Conservation (phyloP, 306 rosid genomes). For the Carpinus viminea region DNA sequence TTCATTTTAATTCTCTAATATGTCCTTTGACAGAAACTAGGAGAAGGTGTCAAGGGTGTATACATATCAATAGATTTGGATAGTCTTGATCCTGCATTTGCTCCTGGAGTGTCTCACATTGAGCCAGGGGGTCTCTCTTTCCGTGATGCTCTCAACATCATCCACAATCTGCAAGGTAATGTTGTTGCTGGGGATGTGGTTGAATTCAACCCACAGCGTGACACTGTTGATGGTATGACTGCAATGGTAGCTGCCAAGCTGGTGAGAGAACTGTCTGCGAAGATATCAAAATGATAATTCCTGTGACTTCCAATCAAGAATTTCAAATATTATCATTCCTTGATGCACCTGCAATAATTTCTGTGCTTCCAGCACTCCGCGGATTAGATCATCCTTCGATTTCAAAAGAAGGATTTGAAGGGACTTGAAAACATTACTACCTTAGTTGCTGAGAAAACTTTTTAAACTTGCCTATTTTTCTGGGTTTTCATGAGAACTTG, state of each 20-base stretch:
- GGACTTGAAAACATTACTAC: not conserved
- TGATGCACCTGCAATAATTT: slow-evolving; percentile 17
- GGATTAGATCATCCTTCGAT: not conserved
- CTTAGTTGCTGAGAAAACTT: not conserved
- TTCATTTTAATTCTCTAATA: slow-evolving; percentile 7
- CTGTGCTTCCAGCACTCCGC: slow-evolving; percentile 7
- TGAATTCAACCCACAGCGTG: slow-evolving; percentile 93
- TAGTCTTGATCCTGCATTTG: slow-evolving; percentile 92
- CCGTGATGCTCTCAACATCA: slow-evolving; percentile 85
- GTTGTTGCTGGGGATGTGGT: slow-evolving; percentile 88
- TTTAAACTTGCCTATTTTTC: not conserved
- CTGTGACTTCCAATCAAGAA: not conserved
- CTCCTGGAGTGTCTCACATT: slow-evolving; percentile 97
- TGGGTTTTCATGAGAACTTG: not conserved
- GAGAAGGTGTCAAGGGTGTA: slow-evolving; percentile 94
- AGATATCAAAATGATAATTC: slow-evolving; percentile 65
- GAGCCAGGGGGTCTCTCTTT: slow-evolving; percentile 97
- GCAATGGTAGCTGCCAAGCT: slow-evolving; percentile 99
- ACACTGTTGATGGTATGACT: slow-evolving; percentile 94
- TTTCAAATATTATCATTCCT: slow-evolving; percentile 4
- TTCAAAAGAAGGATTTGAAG: not conserved
- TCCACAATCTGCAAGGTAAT: slow-evolving; percentile 86
- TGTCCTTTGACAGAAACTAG: slow-evolving; percentile 69
- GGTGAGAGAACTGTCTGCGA: slow-evolving; percentile 85
- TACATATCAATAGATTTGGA: slow-evolving; percentile 90